Percentiles rank a stretch among this genome's conserved stretches.
Evolutionary conservation across 495 filamentous ascomycete species (phyloP).

Genomic region (Amorphotheca resinae): DNA sequence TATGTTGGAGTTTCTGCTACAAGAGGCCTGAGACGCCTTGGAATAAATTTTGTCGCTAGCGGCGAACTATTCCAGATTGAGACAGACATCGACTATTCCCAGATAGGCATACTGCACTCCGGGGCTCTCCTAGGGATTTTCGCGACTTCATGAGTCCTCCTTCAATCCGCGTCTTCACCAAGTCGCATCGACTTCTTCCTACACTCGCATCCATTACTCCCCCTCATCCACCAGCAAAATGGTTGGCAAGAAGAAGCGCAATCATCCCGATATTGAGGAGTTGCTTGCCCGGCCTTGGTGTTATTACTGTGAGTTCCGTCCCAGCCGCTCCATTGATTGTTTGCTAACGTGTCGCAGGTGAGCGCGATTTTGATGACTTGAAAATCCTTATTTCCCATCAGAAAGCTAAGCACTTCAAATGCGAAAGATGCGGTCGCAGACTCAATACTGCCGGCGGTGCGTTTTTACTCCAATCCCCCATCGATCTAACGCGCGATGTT

Average conservation of each 20-base stretch:
- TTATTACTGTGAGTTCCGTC: slow-evolving; percentile 64
- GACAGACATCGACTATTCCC: too few relatives aligned
- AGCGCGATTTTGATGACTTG: slow-evolving; percentile 93
- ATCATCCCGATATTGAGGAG: slow-evolving; percentile 76
- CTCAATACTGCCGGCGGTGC: slow-evolving; percentile 91
- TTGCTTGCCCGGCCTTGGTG: slow-evolving; percentile 84
- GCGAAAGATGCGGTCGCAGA: slow-evolving; percentile 73
- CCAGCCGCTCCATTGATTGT: neutral
- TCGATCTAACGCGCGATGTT: neutral
- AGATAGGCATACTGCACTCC: neutral
- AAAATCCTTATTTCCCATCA: slow-evolving; percentile 95
- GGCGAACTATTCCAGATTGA: too few relatives aligned
- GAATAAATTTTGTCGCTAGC: too few relatives aligned
- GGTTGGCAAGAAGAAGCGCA: slow-evolving; percentile 82
- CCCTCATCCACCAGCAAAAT: slow-evolving; percentile 2
- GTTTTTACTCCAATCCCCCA: slow-evolving; percentile 13
- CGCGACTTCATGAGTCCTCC: neutral
- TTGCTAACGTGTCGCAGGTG: slow-evolving; percentile 33
- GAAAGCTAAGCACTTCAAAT: slow-evolving; percentile 98
- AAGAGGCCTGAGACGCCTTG: too few relatives aligned
- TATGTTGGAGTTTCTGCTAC: too few relatives aligned
- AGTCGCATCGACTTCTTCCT: neutral
- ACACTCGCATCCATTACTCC: neutral
- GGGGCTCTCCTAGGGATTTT: neutral
- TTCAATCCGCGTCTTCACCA: neutral